Conservation (phyloP, 352 stramenopile genomes). For the Globisporangium alternatum region DNA sequence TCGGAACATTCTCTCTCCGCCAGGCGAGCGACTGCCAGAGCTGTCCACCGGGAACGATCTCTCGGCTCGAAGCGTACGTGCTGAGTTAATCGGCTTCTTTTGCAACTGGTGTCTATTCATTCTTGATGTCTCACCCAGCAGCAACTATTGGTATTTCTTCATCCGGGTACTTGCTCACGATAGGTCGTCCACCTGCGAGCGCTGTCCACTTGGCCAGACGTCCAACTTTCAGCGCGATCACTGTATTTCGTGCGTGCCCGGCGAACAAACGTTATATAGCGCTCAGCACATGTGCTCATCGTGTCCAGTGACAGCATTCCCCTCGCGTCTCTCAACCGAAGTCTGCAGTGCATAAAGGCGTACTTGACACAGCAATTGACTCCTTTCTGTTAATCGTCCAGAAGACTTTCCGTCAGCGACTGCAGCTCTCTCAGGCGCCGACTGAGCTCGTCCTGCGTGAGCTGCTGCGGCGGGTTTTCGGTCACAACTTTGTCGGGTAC, state of each 20-base stretch:
- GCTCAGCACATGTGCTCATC: slow-evolving; percentile 53
- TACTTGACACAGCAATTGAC: not conserved
- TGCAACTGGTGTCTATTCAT: too few relatives aligned
- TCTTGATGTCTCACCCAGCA: too few relatives aligned
- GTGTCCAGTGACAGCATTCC: slow-evolving; percentile 34
- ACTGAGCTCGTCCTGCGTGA: slow-evolving; percentile 27
- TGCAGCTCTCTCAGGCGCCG: slow-evolving; percentile 49
- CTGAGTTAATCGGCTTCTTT: not conserved
- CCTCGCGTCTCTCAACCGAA: slow-evolving; percentile 6
- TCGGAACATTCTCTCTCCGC: slow-evolving; percentile 39
- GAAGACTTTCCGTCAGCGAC: slow-evolving; percentile 50
- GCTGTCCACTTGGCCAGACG: slow-evolving; percentile 39
- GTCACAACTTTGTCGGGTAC: not conserved
- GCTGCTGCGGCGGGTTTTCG: not conserved
- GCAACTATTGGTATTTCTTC: too few relatives aligned
- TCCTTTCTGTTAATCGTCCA: slow-evolving; percentile 38
- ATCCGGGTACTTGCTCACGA: not conserved
- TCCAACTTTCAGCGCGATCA: slow-evolving; percentile 56
- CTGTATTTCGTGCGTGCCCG: slow-evolving; percentile 41
- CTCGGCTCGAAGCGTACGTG: slow-evolving; percentile 33
- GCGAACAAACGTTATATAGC: slow-evolving; percentile 33
- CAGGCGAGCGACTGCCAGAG: slow-evolving; percentile 47
- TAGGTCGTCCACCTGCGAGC: slow-evolving; percentile 38
- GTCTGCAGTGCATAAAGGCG: slow-evolving; percentile 12
- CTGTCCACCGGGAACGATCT: slow-evolving; percentile 61